Percentiles rank a stretch among this genome's conserved stretches.
phyloP scores from a whole-genome alignment of 495 filamentous ascomycete species.

The Aspergillus incahuasiensis region DNA sequence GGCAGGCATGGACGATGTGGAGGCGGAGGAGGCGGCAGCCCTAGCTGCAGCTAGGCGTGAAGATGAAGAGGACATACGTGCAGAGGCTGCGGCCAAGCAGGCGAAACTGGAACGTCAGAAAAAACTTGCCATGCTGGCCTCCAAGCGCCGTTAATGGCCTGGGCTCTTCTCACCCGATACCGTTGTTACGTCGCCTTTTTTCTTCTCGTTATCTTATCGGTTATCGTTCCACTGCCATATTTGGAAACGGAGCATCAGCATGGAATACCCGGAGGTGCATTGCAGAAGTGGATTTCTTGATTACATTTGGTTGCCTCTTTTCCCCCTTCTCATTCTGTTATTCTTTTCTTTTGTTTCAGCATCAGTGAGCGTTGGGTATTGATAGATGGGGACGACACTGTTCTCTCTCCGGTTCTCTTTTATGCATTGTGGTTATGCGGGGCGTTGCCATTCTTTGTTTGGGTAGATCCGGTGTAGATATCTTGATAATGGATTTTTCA shows the following conservation, averaged over 20 bases:
- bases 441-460: slow-evolving; percentile 23
- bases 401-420: slow-evolving; percentile 16
- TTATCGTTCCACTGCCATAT: not conserved
- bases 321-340: slow-evolving; percentile 15
- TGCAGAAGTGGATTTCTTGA: slow-evolving; percentile 17
- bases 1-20: slow-evolving; percentile 55
- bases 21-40: slow-evolving; percentile 52
- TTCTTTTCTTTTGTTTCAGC: slow-evolving; percentile 18
- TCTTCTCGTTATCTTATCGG: slow-evolving; percentile 14
- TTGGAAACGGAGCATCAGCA: slow-evolving; percentile 23
- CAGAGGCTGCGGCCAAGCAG: slow-evolving; percentile 51
- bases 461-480: slow-evolving; percentile 12
- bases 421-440: slow-evolving; percentile 21
- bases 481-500: not conserved
- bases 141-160: slow-evolving; percentile 20
- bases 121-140: slow-evolving; percentile 45
- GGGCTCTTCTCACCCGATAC: not conserved
- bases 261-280: slow-evolving; percentile 28
- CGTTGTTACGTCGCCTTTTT: not conserved
- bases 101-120: slow-evolving; percentile 55
- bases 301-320: slow-evolving; percentile 1
- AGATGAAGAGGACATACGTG: slow-evolving; percentile 52
- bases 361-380: slow-evolving; percentile 36
- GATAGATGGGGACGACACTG: slow-evolving; percentile 27
- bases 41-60: slow-evolving; percentile 49